Evolutionary conservation across 2,329 filamentous ascomycete species (phyloP), one percentile per base, ranked within the genome.

Genomic region (Aspergillus sp.): DNA sequence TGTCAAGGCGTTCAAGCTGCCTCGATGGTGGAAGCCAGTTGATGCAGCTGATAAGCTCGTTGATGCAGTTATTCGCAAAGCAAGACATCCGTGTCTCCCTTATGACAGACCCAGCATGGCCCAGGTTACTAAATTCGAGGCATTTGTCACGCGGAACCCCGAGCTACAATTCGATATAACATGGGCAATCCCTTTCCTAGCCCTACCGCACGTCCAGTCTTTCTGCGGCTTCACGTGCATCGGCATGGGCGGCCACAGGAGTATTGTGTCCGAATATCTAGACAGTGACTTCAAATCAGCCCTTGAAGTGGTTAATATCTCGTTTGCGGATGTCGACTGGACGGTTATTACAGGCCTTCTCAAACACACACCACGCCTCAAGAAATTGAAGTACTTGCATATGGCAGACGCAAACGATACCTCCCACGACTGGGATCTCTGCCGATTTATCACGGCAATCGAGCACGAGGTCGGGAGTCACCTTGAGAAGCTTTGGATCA

Each of bases 361-460:
- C 33, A 50, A 50, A 42, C 27, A 55, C 40, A 54, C 50, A 30
- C 42, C 47, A 40, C 47, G 37, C 42, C 49, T 58, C 27, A 53
- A 39, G 33, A 44, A 39, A 30, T 48, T 58, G 19, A 44, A 9
- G 35, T 58, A 53, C 42, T 52, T 39, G 33, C 49, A 58, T 47
- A 40, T 35, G 31, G 45, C 40, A 41, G 29, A 47, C 19, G 8
- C 29, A 30, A 44, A 42, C 39, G 26, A 27, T 42, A 38, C 10
- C 42, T 29, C 36, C 39, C 46, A 43, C 37, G 40, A 38, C 45
- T 58, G 54, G 55, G 49, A 56, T 48, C 48, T 58, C 29, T 58
- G 55, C 43, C 47, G 45, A n/a, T 50, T 58, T 43, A 31, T 54
- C 33, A 49, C 33, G 19, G 51, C 43, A 47, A 47, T 58, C 32